Evolutionary conservation across 2,329 filamentous ascomycete genomes (phyloP), one percentile per base, ranked within the genome.

Genomic region (Fonsecaea pugnacius): DNA sequence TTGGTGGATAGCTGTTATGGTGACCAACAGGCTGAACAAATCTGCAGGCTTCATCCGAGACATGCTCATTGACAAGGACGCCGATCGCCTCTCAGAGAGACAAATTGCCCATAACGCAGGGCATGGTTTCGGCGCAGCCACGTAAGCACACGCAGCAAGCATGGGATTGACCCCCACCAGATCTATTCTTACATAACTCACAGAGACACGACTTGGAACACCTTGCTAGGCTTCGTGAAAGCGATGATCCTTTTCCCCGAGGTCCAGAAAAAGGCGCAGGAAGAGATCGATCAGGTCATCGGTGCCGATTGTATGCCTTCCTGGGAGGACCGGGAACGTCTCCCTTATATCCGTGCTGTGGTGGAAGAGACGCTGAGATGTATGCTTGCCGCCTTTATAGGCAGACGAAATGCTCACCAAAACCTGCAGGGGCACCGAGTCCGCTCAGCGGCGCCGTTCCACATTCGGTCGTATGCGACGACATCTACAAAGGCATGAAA

Each of bases 301-400:
- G 48, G 48, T 16, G 16, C 36, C n/a, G 48, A 51, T 3, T 12
- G 18, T 10, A 16, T 51, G 12, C 48, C 48, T 12, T 24, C 21
- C 21, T 51, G 48, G 48, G 27, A 24, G 9, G 48, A 51, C 27
- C 48, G 48, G 18, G 48, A 14, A 30, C 21, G 27, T 5, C 21
- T 51, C 3, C 48, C 48, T 14, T 51, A 51, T 7, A 24, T 51
- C 12, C 21, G 48, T 12, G 27, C 12, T 3, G 21, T 24, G 21
- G 48, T 51, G 16, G 48, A 51, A 51, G 48, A 51, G 48, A 51
- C 48, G n/a, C 48, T 51, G 10, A 24, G 48, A 24, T 51, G 48
- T 24, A 32, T 6, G 48, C n/a, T 40, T 2, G 16, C 12, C 36
- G 12, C 12, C 36, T 40, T 40, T 14, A 40, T 4, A 9, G 33